Conservation (phyloP, 306 rosid genomes). For the Psophocarpus tetragonolobus region DNA sequence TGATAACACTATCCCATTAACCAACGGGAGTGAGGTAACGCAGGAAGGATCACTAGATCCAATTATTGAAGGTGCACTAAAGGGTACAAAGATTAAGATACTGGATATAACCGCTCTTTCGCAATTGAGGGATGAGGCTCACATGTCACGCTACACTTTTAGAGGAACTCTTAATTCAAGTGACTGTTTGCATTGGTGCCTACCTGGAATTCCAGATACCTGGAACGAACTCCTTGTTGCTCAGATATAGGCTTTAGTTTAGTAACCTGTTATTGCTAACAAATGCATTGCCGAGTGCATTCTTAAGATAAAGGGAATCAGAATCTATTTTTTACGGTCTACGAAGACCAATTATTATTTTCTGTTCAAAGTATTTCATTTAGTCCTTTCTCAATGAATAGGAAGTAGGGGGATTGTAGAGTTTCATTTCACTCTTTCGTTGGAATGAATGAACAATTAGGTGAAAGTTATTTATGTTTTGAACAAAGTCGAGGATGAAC, state of each 20-base stretch:
- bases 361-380: conserved; percentile 12
- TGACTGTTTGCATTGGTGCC: conserved; percentile 96
- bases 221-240: conserved; percentile 94
- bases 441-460: conserved; percentile 1
- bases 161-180: conserved; percentile 58
- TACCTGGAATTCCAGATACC: conserved; percentile 88
- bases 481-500: conserved; percentile 25
- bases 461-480: conserved; percentile 11
- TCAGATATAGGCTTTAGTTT: conserved; percentile 54
- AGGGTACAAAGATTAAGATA: conserved; percentile 74
- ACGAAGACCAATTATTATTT: conserved; percentile 35
- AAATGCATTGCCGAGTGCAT: not conserved
- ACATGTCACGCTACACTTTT: conserved; percentile 67
- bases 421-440: not conserved
- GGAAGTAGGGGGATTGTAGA: conserved; percentile 11
- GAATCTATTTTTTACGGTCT: conserved; percentile 45
- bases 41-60: conserved; percentile 68
- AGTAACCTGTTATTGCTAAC: not conserved
- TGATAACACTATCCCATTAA: conserved; percentile 69
- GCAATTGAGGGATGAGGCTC: conserved; percentile 90
- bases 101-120: conserved; percentile 85
- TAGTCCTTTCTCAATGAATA: conserved; percentile 3
- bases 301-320: conserved; percentile 1
- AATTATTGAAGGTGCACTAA: conserved; percentile 66
- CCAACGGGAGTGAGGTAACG: conserved; percentile 61